phyloP scores from a whole-genome alignment of 352 stramenopile species.

The Pythium scleroteichum region DNA sequence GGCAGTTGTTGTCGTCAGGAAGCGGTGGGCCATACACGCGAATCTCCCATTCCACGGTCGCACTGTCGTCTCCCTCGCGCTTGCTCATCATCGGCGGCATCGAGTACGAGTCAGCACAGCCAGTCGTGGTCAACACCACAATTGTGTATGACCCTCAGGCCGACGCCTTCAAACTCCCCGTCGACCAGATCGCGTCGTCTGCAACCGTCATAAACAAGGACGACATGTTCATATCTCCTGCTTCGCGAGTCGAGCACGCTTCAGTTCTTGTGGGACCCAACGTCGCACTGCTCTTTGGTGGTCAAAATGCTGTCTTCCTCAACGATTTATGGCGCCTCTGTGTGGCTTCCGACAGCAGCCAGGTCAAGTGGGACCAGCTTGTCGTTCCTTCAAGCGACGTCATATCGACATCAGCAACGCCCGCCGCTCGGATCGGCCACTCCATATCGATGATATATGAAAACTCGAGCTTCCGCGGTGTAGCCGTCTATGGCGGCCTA shows the following conservation, averaged over 20 bases:
- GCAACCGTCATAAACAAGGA: constrained; percentile 27
- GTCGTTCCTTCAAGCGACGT: constrained; percentile 36
- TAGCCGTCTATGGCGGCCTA: constrained; percentile 51
- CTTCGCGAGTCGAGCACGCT: constrained; percentile 59
- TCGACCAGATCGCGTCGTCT: constrained; percentile 56
- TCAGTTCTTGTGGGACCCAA: constrained; percentile 28
- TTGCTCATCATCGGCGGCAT: constrained; percentile 66
- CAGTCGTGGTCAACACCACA: constrained; percentile 51
- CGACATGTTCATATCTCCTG: constrained; percentile 58
- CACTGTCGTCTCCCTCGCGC: constrained; percentile 28
- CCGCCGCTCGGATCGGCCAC: constrained; percentile 51
- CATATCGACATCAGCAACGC: constrained; percentile 28
- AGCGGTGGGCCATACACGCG: constrained; percentile 43
- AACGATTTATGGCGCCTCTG: constrained; percentile 68
- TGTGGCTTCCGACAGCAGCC: constrained; percentile 34
- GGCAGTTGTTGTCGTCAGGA: constrained; percentile 33
- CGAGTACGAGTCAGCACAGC: constrained; percentile 70
- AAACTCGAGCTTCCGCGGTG: constrained; percentile 41
- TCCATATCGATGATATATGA: constrained; percentile 61
- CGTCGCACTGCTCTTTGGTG: constrained; percentile 54
- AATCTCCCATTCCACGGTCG: constrained; percentile 48
- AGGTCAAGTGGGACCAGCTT: constrained; percentile 54
- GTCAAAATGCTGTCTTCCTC: constrained; percentile 54
- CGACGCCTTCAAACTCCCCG: constrained; percentile 42
- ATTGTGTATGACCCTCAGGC: constrained; percentile 49